Conservation (phyloP, 2,329 filamentous ascomycete genomes). For the Arthrobotrys pseudoclavata region DNA sequence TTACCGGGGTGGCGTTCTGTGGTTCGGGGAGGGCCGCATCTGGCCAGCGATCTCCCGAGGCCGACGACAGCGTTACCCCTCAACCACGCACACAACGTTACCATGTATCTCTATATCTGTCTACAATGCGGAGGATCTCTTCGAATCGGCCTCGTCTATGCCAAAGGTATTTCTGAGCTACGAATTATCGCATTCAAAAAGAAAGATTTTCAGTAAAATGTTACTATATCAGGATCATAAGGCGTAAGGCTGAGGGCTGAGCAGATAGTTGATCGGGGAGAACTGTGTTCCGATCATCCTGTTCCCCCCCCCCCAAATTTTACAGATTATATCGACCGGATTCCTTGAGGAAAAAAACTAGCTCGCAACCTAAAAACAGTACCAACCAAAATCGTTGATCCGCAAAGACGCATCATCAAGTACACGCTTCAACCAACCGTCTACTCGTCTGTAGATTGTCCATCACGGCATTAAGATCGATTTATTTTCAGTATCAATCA, state of each 20-base stretch:
- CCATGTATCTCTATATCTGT: not conserved
- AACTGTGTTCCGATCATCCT: not conserved
- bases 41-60: constrained; percentile 38
- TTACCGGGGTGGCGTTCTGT: constrained; percentile 13
- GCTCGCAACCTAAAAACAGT: not conserved
- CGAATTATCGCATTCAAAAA: constrained; percentile 24
- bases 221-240: not conserved
- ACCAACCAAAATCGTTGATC: not conserved
- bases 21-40: constrained; percentile 15
- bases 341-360: not conserved
- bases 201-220: not conserved
- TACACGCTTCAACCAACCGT: not conserved
- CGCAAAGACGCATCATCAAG: not conserved
- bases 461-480: not conserved
- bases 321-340: not conserved
- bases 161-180: not conserved
- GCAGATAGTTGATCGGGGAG: not conserved
- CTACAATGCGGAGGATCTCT: not conserved
- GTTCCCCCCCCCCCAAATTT: not conserved
- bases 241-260: constrained; percentile 32
- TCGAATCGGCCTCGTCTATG: not conserved
- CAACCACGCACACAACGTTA: constrained; percentile 5
- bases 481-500: not conserved
- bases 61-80: not conserved
- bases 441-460: not conserved